phyloP scores from a whole-genome alignment of 345 rosid species.

The Trapa bicornis region DNA sequence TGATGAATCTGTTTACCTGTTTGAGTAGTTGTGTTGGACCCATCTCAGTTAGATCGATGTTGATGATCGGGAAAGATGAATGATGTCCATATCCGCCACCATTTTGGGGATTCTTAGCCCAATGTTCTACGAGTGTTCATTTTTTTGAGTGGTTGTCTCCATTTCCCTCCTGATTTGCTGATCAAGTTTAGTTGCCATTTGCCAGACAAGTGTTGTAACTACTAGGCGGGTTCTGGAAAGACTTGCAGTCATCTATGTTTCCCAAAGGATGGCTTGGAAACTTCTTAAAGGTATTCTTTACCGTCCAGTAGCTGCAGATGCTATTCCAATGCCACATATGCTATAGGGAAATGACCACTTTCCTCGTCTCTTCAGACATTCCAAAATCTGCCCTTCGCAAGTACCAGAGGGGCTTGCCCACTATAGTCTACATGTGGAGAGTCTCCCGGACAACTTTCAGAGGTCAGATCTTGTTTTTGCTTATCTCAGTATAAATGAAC shows the following conservation, averaged over 20 bases:
- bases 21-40: not conserved
- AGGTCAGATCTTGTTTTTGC: constrained; percentile 27
- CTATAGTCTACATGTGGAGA: constrained; percentile 44
- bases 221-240: constrained; percentile 83
- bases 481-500: not conserved
- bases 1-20: not conserved
- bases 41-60: not conserved
- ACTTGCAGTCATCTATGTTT: constrained; percentile 64
- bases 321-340: not conserved
- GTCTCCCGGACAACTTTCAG: constrained; percentile 81
- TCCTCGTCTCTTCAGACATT: constrained; percentile 37
- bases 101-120: not conserved
- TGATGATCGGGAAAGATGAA: not conserved
- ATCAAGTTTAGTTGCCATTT: constrained; percentile 13
- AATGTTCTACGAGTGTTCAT: not conserved
- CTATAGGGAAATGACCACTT: constrained; percentile 1
- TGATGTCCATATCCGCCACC: not conserved
- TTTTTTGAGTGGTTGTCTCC: not conserved
- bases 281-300: constrained; percentile 70
- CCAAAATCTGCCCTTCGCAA: constrained; percentile 75
- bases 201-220: constrained; percentile 76
- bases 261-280: constrained; percentile 93
- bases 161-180: not conserved
- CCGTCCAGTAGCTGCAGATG: not conserved
- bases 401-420: constrained; percentile 69